Percentiles rank a stretch among this genome's conserved stretches.
These are phyloP conservation scores for Boletellus emodensis DNA, from an alignment of 768 basidiomycete genomes.

Conservation along the genomic window DNA sequence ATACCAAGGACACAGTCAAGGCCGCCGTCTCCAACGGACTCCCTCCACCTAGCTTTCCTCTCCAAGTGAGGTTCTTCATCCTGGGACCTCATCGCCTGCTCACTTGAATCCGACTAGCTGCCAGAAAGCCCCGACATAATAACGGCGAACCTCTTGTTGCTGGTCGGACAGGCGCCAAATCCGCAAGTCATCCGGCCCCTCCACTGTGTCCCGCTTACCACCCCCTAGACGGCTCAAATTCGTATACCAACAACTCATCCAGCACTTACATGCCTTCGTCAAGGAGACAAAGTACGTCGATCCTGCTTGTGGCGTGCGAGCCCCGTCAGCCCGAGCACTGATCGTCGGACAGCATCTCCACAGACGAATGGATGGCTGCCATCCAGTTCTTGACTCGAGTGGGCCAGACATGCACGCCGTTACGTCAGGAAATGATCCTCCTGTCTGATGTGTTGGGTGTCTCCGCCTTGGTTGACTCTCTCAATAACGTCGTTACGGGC, in stretches of 20 bases:
- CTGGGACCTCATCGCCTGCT: neutral
- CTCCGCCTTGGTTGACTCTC: slow-evolving; percentile 68
- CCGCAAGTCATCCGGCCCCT: slow-evolving; percentile 31
- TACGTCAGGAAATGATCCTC: slow-evolving; percentile 79
- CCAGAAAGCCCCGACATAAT: slow-evolving; percentile 48
- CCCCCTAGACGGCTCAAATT: slow-evolving; percentile 40
- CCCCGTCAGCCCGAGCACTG: neutral
- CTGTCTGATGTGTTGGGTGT: slow-evolving; percentile 81
- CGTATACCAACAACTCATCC: slow-evolving; percentile 49
- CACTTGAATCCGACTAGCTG: slow-evolving; percentile 29
- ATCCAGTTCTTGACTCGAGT: slow-evolving; percentile 74
- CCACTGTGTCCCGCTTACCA: neutral
- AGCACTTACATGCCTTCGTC: slow-evolving; percentile 72
- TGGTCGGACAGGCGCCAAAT: slow-evolving; percentile 35
- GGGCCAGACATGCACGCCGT: slow-evolving; percentile 68
- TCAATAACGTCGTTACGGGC: slow-evolving; percentile 64
- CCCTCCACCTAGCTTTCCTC: slow-evolving; percentile 32
- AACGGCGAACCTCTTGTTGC: slow-evolving; percentile 43
- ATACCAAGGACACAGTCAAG: slow-evolving; percentile 8
- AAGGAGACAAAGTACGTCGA: slow-evolving; percentile 56
- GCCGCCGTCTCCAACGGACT: slow-evolving; percentile 40
- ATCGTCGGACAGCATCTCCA: slow-evolving; percentile 49
- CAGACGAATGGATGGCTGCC: slow-evolving; percentile 81
- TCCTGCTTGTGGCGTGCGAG: neutral
- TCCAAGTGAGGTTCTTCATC: slow-evolving; percentile 35